Base-by-base conservation (phyloP, 495 filamentous ascomycete genomes). In the Sabuloglossum arenarium region DNA sequence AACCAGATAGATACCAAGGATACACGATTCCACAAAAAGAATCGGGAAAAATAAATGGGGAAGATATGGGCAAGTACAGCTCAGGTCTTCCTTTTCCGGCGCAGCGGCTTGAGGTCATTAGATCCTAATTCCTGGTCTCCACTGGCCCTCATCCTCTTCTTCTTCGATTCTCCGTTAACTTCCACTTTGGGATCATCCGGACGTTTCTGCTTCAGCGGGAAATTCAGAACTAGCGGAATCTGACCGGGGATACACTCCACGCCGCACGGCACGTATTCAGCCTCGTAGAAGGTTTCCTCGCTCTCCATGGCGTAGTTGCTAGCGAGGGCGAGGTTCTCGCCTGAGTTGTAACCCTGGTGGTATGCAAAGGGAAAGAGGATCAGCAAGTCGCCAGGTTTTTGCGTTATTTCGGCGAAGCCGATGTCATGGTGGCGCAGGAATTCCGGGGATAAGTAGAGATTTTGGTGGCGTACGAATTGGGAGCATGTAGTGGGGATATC, bases 321-420 rank as follows among this genome's bases (percentile, higher is more conserved):
- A 8, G 31, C 25, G 27, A 60, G 45, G 5, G 53, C 46, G 0
- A 53, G 55, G 31, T 53, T 61, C 8, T 50, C 49, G 30, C 59
- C 42, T 19, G 42, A 9, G 37, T 29, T 50, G 29, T 25, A 56
- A 6, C 28, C 58, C 31, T 61, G 52, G 11, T 60, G 27, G 31
- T 60, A 60, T 34, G 59, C 59, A 23, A 39, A 60, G 3, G 58
- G 52, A 29, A 61, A 61, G 19, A 28, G 59, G 4, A 61, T 56
- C 6, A 60, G 28, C 37, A 61, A 24, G 24, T 60, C 57, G 12
- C 58, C 59, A n/a, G 28, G 51, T 21, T 56, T 19, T 43, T 59
- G 58, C 1, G 46, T 29, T 16, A 56, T 45, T 24, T 43, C 39
- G 1, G 52, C 46, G 31, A 28, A 24, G 1, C 23, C 16, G 14